Conservation (phyloP, 169 alveolate genomes). For the Plasmodium berghei region DNA sequence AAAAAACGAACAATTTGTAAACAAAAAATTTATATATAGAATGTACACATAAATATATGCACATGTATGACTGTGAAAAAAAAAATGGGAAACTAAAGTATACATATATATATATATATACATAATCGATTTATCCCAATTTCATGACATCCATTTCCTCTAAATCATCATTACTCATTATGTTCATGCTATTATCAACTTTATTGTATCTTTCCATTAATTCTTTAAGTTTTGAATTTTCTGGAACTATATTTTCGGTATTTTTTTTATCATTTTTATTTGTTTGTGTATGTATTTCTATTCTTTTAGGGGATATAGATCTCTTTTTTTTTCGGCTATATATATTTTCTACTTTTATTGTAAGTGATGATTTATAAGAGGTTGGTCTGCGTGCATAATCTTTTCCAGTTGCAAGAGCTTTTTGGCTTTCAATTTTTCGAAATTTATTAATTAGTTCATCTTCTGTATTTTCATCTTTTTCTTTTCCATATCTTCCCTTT, state of each 20-base stretch:
- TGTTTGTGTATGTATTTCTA: constrained; percentile 22
- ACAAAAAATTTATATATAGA: too few species aligned
- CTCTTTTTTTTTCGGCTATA: constrained; percentile 23
- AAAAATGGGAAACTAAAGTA: neutral
- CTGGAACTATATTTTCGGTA: constrained; percentile 23
- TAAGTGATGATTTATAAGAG: constrained; percentile 83
- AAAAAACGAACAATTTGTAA: too few species aligned
- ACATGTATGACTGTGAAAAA: too few species aligned
- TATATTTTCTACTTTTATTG: constrained; percentile 80
- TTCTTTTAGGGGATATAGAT: constrained; percentile 57
- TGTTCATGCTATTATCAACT: constrained; percentile 28
- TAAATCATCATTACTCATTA: constrained; percentile 12
- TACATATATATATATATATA: neutral
- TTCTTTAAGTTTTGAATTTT: constrained; percentile 45
- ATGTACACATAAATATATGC: too few species aligned
- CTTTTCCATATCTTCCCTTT: constrained; percentile 15
- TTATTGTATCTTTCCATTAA: constrained; percentile 48
- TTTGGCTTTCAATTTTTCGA: constrained; percentile 82
- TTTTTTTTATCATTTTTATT: constrained; percentile 24
- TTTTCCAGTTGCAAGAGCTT: constrained; percentile 85
- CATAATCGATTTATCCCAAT: constrained; percentile 12
- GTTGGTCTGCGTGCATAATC: constrained; percentile 86
- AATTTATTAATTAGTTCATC: constrained; percentile 80
- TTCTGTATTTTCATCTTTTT: constrained; percentile 70
- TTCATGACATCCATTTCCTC: constrained; percentile 74